Percentiles rank a stretch among this genome's conserved stretches.
phyloP scores from a whole-genome alignment of 2,329 filamentous ascomycete genomes.

The Aureobasidium sp. region DNA sequence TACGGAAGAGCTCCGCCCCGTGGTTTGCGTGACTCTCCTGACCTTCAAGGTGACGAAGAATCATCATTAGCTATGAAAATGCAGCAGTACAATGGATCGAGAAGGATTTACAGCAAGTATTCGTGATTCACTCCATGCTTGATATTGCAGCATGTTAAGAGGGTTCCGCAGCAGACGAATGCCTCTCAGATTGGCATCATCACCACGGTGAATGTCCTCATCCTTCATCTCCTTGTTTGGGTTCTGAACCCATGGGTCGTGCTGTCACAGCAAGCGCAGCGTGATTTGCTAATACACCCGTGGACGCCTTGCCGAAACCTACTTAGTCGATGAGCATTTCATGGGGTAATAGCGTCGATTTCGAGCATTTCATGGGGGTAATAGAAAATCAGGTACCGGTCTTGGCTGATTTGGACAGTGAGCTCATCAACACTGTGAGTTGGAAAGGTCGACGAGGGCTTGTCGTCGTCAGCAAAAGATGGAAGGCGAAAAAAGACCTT shows the following conservation, averaged over 20 bases:
- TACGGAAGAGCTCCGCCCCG: background rate
- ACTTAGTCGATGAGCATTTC: background rate
- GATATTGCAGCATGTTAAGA: background rate
- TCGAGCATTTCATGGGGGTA: background rate
- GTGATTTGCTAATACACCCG: conserved; percentile 1
- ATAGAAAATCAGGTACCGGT: background rate
- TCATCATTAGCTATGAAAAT: background rate
- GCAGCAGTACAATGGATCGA: background rate
- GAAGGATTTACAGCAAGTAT: background rate
- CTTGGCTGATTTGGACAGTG: background rate
- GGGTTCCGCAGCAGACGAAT: background rate
- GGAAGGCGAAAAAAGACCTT: background rate
- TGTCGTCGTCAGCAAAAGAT: background rate
- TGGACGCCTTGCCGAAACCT: background rate
- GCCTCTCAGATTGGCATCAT: background rate
- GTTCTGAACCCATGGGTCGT: background rate
- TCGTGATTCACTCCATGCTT: background rate
- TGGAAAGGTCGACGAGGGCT: background rate
- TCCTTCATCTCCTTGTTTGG: background rate
- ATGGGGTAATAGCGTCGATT: conserved; percentile 4
- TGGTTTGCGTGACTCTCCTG: background rate
- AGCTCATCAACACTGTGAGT: background rate
- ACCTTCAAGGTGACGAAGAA: background rate
- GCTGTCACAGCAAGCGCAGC: background rate
- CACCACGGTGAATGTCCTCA: background rate